These are phyloP conservation scores for Naematelia aurantialba DNA, from an alignment of 768 basidiomycete genomes.

Conservation along the genomic window DNA sequence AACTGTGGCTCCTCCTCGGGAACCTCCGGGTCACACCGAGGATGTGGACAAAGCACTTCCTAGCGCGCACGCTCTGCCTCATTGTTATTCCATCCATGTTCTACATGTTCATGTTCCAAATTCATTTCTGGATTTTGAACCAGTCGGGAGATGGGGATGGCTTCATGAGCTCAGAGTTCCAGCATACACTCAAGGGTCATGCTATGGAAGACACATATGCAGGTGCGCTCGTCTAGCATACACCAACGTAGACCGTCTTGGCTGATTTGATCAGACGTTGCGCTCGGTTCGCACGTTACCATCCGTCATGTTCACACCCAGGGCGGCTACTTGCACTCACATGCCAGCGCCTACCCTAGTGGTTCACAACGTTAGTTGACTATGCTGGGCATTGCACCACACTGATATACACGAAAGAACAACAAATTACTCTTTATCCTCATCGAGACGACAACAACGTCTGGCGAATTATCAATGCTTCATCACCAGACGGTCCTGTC, in stretches of 20 bases:
- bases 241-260: background rate
- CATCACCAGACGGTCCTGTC: constrained; percentile 51
- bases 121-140: constrained; percentile 84
- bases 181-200: constrained; percentile 84
- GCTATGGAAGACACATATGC: constrained; percentile 92
- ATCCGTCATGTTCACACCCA: constrained; percentile 93
- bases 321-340: constrained; percentile 98
- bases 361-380: constrained; percentile 76
- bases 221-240: constrained; percentile 61
- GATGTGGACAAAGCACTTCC: constrained; percentile 76
- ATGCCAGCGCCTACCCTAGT: constrained; percentile 78
- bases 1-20: constrained; percentile 85
- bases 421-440: constrained; percentile 98
- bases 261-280: constrained; percentile 61
- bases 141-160: constrained; percentile 95
- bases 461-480: constrained; percentile 80
- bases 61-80: constrained; percentile 82
- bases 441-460: constrained; percentile 96
- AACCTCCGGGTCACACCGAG: constrained; percentile 73
- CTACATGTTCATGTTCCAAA: constrained; percentile 95
- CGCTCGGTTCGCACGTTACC: constrained; percentile 73
- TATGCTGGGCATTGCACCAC: background rate
- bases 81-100: constrained; percentile 79
- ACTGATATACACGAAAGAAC: constrained; percentile 59
- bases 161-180: constrained; percentile 99